phyloP scores from a whole-genome alignment of 179 eudicot species.

The Sideroxylon spinosum region DNA sequence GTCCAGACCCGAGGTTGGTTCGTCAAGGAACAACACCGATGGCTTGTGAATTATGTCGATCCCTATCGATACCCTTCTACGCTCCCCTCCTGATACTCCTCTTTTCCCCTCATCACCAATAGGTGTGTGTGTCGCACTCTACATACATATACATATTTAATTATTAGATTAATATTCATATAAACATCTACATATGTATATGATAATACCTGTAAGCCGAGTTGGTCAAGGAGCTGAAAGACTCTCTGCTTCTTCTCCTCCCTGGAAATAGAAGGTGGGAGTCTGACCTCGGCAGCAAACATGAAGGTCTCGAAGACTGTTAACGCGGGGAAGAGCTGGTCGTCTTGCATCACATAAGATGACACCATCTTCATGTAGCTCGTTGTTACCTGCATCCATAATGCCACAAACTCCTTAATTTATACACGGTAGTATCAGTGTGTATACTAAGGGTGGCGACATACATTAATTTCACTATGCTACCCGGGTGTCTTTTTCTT shows the following conservation, averaged over 20 bases:
- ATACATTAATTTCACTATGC: too few species aligned
- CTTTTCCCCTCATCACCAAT: conserved; percentile 50
- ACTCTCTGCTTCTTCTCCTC: conserved; percentile 45
- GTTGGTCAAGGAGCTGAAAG: conserved; percentile 41
- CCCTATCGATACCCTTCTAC: conserved; percentile 50
- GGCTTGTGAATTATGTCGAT: conserved; percentile 55
- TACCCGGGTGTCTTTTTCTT: too few species aligned
- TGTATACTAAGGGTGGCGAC: too few species aligned
- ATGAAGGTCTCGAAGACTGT: conserved; percentile 50
- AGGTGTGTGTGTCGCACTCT: conserved; percentile 47
- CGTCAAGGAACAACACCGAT: conserved; percentile 47
- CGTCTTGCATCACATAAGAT: conserved; percentile 62
- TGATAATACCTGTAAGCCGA: conserved; percentile 37
- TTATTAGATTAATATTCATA: not conserved
- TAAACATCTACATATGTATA: not conserved
- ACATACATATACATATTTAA: not conserved
- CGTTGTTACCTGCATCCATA: conserved; percentile 37
- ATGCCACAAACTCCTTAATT: too few species aligned
- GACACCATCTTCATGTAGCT: conserved; percentile 59
- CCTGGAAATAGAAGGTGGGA: conserved; percentile 44
- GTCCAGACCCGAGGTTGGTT: conserved; percentile 54
- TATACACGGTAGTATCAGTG: too few species aligned
- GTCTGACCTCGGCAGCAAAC: conserved; percentile 59
- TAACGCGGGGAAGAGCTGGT: conserved; percentile 53
- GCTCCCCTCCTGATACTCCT: conserved; percentile 53